Conservation (phyloP, 1,284 basidiomycete species). For the Veloboletus limbatus region DNA sequence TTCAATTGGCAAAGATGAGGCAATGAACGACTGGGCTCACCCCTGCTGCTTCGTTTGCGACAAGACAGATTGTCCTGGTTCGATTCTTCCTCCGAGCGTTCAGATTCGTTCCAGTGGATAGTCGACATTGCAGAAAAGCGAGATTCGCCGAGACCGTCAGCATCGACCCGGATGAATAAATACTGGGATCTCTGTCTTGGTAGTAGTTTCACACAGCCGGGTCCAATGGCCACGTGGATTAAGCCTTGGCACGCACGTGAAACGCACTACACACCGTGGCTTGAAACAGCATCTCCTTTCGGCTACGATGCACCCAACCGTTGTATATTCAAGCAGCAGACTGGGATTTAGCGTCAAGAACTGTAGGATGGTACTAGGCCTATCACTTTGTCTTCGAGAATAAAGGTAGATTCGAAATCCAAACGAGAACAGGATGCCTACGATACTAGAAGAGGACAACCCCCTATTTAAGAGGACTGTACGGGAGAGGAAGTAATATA, state of each 20-base stretch:
- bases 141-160: slow-evolving; percentile 27
- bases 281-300: too few relatives aligned
- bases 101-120: slow-evolving; percentile 48
- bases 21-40: slow-evolving; percentile 35
- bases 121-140: slow-evolving; percentile 31
- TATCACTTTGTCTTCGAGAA: too few relatives aligned
- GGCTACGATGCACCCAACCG: too few relatives aligned
- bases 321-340: too few relatives aligned
- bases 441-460: background rate
- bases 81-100: slow-evolving; percentile 57
- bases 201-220: slow-evolving; percentile 18
- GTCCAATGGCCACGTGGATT: too few relatives aligned
- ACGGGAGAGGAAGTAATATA: slow-evolving; percentile 71
- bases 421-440: too few relatives aligned
- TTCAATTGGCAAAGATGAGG: slow-evolving; percentile 8
- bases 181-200: slow-evolving; percentile 4
- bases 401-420: too few relatives aligned
- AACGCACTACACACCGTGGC: too few relatives aligned
- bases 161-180: background rate
- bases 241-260: too few relatives aligned
- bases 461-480: slow-evolving; percentile 73
- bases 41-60: slow-evolving; percentile 69
- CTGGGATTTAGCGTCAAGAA: too few relatives aligned
- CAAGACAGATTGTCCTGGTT: slow-evolving; percentile 39
- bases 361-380: too few relatives aligned